Percentiles rank a stretch among this genome's conserved stretches.
These are phyloP conservation scores for Phylloporus sp. DNA, from an alignment of 768 basidiomycete species.

Conservation along the genomic window DNA sequence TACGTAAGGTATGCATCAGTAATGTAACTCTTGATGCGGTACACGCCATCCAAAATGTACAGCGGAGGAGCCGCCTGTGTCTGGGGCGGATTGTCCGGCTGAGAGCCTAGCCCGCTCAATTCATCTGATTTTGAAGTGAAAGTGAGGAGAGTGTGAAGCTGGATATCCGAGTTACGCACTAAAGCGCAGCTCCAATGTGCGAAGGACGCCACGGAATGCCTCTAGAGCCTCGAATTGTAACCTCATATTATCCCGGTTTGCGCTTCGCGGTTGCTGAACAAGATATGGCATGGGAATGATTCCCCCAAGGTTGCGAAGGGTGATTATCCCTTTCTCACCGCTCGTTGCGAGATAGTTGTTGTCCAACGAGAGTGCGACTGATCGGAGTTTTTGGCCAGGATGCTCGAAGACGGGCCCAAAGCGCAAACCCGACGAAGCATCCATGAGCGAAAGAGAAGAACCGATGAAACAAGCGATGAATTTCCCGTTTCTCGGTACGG, in stretches of 20 bases:
- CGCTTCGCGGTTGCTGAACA: neutral
- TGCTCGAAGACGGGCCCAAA: conserved; percentile 3
- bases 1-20: neutral
- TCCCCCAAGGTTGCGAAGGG: neutral
- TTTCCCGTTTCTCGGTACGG: neutral
- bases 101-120: neutral
- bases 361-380: conserved; percentile 7
- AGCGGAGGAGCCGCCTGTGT: neutral
- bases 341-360: neutral
- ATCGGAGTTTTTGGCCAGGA: neutral
- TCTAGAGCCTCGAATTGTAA: neutral
- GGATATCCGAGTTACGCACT: neutral
- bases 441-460: conserved; percentile 3
- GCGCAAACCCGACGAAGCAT: neutral
- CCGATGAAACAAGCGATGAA: neutral
- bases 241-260: neutral
- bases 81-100: neutral
- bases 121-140: neutral
- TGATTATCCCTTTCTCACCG: neutral
- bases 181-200: neutral
- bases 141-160: too few species aligned
- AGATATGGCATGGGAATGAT: neutral
- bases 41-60: neutral
- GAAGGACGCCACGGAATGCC: neutral
- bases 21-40: conserved; percentile 1